These are phyloP conservation scores for Pyricularia grisea DNA, from an alignment of 2,329 filamentous ascomycete species.

Conservation along the genomic window DNA sequence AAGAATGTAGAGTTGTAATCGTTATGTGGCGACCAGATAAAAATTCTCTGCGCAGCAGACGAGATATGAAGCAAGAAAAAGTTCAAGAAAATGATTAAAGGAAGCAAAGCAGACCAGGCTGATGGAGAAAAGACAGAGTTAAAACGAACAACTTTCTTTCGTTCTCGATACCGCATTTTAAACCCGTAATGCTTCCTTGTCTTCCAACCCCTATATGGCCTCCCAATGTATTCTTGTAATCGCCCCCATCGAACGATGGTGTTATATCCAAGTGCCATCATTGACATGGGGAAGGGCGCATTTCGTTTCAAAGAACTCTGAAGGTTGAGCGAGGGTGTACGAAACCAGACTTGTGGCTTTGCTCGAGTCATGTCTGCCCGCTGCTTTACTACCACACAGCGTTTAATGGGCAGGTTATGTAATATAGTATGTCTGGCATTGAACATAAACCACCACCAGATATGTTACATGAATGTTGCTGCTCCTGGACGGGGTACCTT, in stretches of 20 bases:
- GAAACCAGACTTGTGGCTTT: no score
- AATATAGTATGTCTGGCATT: no score
- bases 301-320: not conserved
- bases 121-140: not conserved
- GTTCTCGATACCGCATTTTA: not conserved
- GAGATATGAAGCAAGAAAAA: not conserved
- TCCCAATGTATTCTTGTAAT: not conserved
- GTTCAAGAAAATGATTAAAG: not conserved
- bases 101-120: slow-evolving; percentile 3
- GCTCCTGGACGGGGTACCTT: no score
- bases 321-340: no score
- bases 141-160: not conserved
- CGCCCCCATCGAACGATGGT: not conserved
- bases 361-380: no score
- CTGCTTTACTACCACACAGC: no score
- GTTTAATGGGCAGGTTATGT: no score
- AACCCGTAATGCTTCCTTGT: not conserved
- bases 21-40: not conserved
- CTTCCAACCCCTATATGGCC: no score
- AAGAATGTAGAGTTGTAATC: no score
- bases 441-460: no score
- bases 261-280: no score
- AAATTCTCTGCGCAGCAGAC: not conserved
- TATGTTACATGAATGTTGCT: no score
- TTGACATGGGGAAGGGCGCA: not conserved